Base-by-base conservation (phyloP, 768 basidiomycete species). In the Dentipellis sp. region DNA sequence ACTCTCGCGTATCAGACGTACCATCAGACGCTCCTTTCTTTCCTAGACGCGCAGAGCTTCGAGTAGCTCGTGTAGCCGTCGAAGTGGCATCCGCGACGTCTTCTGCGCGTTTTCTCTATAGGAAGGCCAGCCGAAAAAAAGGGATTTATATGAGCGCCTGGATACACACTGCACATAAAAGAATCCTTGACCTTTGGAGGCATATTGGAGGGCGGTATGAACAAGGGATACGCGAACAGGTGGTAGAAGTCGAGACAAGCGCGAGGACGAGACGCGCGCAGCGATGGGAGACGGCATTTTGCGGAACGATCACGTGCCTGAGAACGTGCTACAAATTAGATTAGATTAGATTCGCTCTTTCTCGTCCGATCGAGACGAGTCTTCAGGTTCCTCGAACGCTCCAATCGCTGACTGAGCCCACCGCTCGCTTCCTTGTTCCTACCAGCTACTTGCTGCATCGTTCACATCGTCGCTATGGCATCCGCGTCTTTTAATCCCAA, bases 401-500 rank as follows among this genome's bases (percentile, higher is more conserved):
- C 7, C 14, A 21, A 9, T 8, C 6, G 12, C 47, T 17, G 1
- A 12, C 19, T 49, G 42, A 49, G 48, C 22, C 17, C 17, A 22
- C 17, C 17, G 3, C 47, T 5, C 3, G 40, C 40, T 48, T 22
- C 21, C 16, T 50, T 9, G 21, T 23, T 3, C 3, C 21, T 12
- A n/a, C 48, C 48, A 23, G 19, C 23, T 35, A 50, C 10, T 16
- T 14, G 19, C 21, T 7, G 4, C 29, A n/a, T 14, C 14, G 16
- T 9, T 1, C 19, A 10, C 10, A 50, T 9, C 9, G 9, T 3
- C 9, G 8, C 38, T 55, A 84, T 83, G 81, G 66, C 29, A 6
- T 29, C 74, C 51, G 81, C 84, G 66, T 71, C 85, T 53, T 91
- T 84, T 78, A 98, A 98, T 70, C 88, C 88, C 16, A 97, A 97